Base-by-base conservation (phyloP, 169 alveolate genomes). In the Theileria orientalis region DNA sequence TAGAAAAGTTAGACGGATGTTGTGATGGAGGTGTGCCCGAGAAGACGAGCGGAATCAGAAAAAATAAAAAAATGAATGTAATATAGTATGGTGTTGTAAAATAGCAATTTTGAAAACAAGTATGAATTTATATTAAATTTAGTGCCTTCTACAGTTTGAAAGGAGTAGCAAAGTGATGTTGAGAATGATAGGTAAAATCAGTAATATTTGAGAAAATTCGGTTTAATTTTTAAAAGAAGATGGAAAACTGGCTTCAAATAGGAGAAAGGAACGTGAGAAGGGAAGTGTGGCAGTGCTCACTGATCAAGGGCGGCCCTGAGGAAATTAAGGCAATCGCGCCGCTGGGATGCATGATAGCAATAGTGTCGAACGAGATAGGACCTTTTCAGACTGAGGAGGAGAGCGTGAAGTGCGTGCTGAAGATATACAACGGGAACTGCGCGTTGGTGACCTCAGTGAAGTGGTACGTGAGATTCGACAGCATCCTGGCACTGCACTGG, bases 271-370 rank as follows among this genome's bases (percentile, higher is more conserved):
- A 47, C 14, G 19, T 78, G 19, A 62, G 42, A 37, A 37, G 83
- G 16, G 76, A 78, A 40, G 27, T 46, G 16, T 78, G 86, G 86
- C 41, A 16, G 52, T 23, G 60, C 40, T 25, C 74, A 14, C 68
- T 54, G 14, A 66, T 73, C 69, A 60, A 67, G 9, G 27, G 74
- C 29, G 5, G 40, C 33, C 70, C 29, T 21, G 86, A 64, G 0
- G 86, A 78, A 29, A 69, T 49, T 11, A 51, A 74, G 69, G 75
- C 86, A 0, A 69, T 78, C n/a, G 86, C 76, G 14, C 86, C 86
- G 40, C 70, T 78, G 1, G 86, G 86, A 23, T 33, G 60, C 30
- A 29, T 78, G 63, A 57, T 78, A 23, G 86, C 83, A 29, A 41
- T 78, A 11, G 83, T 78, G 16, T 56, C 83, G 41, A 57, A 42